phyloP scores from a whole-genome alignment of 495 filamentous ascomycete species.

The Aspergillus cavernicola region DNA sequence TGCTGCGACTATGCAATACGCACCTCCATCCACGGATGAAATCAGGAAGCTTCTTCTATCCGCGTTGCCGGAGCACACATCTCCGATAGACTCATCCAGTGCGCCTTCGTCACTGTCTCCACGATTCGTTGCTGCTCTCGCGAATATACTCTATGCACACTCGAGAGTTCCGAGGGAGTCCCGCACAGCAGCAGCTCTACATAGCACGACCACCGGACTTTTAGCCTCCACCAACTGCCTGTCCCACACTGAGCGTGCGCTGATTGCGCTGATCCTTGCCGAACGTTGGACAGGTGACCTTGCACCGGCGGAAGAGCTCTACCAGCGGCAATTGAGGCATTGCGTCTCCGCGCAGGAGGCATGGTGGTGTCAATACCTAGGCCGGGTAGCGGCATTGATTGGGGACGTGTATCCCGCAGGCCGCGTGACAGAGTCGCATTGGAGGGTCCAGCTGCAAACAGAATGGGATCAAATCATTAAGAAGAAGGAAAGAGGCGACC shows the following conservation, averaged over 20 bases:
- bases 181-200: conserved; percentile 61
- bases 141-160: conserved; percentile 51
- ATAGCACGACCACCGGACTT: conserved; percentile 64
- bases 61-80: conserved; percentile 33
- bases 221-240: conserved; percentile 64
- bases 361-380: conserved; percentile 60
- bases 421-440: conserved; percentile 23
- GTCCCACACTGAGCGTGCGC: conserved; percentile 61
- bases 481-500: conserved; percentile 23
- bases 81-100: conserved; percentile 15
- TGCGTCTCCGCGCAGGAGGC: conserved; percentile 38
- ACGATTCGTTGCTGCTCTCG: conserved; percentile 42
- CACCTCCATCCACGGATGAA: conserved; percentile 31
- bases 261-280: conserved; percentile 66
- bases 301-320: conserved; percentile 40
- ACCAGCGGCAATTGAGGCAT: conserved; percentile 37
- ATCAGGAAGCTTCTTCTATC: conserved; percentile 39
- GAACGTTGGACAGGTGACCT: conserved; percentile 72
- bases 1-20: conserved; percentile 51
- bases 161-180: conserved; percentile 42
- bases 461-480: conserved; percentile 29
- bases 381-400: conserved; percentile 48
- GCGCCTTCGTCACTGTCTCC: conserved; percentile 32
- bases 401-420: conserved; percentile 55
- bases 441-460: conserved; percentile 26